Evolutionary conservation across 345 rosid species (phyloP), one percentile per base, ranked within the genome.

Genomic region (Pugionium cornutum): DNA sequence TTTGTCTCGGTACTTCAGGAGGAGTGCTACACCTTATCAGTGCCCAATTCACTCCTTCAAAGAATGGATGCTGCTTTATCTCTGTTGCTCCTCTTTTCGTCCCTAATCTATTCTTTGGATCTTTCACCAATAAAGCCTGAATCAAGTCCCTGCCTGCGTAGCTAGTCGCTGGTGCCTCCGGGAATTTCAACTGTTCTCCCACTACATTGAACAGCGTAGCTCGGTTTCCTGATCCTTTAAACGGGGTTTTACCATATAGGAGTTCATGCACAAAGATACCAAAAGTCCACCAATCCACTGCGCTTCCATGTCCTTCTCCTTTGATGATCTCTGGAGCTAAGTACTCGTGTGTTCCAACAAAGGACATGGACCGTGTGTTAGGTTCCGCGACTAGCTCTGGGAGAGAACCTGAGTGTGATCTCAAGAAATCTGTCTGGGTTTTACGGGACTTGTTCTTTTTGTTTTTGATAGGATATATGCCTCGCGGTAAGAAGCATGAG

Each of bases 281-380:
- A 43, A 88, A 94, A 4, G 99, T 94, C 99, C 99, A 90, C 99
- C 99, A 94, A 40, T 94, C 99, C 36, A 94, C 97, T 30, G 97
- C 96, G 72, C 99, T 90, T 45, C 99, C 97, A 30, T 94, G 99
- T 37, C 99, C 99, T 75, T 94, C 99, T 61, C 97, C 98, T 76
- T 88, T 92, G 70, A 89, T 87, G 34, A 89, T 89, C 78, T 89
- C 97, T 7, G 97, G 97, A 78, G 97, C 97, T 9, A 94, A 81
- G 82, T 94, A 94, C 78, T 94, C 99, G 8, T 94, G 99, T 53
- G 99, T 94, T 68, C 99, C 99, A 11, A 94, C 99, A 47, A 94
- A 94, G 48, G 99, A 94, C 99, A 94, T 94, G 30, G 99, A 94
- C 25, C 96, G 82, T 26, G 97, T 96, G 54, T 94, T 86, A 3